A percentile compares a stretch with the other conserved stretches of the same genome.
These are phyloP conservation scores for Alternaria arbusti DNA, from an alignment of 2,329 filamentous ascomycete genomes.

Conservation along the genomic window DNA sequence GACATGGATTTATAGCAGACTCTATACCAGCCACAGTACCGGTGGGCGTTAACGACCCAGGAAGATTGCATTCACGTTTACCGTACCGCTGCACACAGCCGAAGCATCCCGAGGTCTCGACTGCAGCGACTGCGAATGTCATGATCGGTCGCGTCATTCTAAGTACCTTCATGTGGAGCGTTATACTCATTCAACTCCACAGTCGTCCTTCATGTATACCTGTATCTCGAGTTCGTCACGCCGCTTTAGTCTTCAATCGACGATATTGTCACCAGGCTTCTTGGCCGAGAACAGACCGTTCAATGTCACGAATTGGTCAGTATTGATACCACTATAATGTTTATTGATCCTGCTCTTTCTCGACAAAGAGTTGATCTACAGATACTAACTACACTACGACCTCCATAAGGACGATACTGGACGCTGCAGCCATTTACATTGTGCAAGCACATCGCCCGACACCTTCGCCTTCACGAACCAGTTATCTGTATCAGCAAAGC, in stretches of 20 bases:
- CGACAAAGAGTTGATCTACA: not conserved
- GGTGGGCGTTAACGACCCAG: not conserved
- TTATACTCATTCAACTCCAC: not conserved
- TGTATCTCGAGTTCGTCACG: not conserved
- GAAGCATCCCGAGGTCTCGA: not conserved
- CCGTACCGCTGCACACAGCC: not conserved
- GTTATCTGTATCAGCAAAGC: not conserved
- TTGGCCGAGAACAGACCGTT: not conserved
- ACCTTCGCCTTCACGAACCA: not conserved
- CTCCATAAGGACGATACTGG: not conserved
- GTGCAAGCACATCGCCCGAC: not conserved
- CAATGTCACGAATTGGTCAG: not conserved
- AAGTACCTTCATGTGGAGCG: not conserved
- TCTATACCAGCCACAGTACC: not conserved
- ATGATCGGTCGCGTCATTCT: not conserved
- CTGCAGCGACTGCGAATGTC: not conserved
- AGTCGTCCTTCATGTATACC: not conserved
- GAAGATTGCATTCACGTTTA: not conserved
- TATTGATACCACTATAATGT: not conserved
- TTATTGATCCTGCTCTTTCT: not conserved
- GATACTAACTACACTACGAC: not conserved
- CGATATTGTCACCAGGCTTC: not conserved
- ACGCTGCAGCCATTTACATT: not conserved
- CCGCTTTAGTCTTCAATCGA: not conserved
- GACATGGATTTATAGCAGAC: not conserved